These are phyloP conservation scores for Fomitiporia mediterranea DNA, from an alignment of 1,284 basidiomycete genomes.

Conservation along the genomic window DNA sequence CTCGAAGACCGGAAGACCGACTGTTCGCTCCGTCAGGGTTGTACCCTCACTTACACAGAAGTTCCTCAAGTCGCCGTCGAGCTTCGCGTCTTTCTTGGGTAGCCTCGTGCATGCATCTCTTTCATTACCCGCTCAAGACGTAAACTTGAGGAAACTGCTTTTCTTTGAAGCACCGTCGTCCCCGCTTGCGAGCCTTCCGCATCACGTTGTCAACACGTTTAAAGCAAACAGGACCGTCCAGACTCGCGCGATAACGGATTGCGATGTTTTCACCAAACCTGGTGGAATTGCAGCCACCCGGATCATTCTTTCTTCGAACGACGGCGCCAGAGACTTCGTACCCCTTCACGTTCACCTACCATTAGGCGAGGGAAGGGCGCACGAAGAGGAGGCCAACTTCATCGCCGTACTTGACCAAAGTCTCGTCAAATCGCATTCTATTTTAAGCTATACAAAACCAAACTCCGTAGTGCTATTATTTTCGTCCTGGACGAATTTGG, in stretches of 20 bases:
- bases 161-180: constrained; percentile 59
- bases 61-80: constrained; percentile 42
- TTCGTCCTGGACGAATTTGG: constrained; percentile 57
- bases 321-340: constrained; percentile 26
- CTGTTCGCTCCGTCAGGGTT: constrained; percentile 55
- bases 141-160: constrained; percentile 49
- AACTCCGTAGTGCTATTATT: constrained; percentile 56
- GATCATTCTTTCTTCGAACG: constrained; percentile 51
- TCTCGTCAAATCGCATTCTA: constrained; percentile 62
- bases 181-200: constrained; percentile 48
- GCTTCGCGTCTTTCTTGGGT: constrained; percentile 45
- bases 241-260: constrained; percentile 55
- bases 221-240: constrained; percentile 42
- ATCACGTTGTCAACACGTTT: constrained; percentile 57
- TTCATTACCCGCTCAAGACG: constrained; percentile 24
- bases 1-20: constrained; percentile 33
- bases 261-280: constrained; percentile 67
- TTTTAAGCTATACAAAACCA: constrained; percentile 54
- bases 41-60: constrained; percentile 51
- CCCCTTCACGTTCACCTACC: constrained; percentile 25
- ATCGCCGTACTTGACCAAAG: constrained; percentile 63
- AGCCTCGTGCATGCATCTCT: constrained; percentile 28
- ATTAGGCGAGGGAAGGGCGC: constrained; percentile 14
- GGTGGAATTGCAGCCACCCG: constrained; percentile 62
- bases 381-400: constrained; percentile 44